Conservation (phyloP, 164 flowering plant genomes). For the Liquidambar formosana region DNA sequence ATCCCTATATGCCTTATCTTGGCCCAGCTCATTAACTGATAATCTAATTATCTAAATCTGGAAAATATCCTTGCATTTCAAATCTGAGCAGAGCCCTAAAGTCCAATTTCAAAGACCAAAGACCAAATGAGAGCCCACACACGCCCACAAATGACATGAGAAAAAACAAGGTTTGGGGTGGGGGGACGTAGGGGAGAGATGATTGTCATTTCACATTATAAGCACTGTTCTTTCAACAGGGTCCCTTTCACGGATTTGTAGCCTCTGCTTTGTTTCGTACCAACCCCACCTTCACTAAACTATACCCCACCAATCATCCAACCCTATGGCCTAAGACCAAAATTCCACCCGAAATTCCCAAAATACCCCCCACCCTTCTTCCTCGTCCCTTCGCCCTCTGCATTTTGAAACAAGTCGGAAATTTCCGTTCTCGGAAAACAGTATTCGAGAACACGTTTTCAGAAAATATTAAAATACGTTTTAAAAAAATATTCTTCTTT, state of each 20-base stretch:
- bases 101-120: too few species aligned
- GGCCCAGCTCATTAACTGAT: too few species aligned
- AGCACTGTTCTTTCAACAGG: neutral
- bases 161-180: neutral
- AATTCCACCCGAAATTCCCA: neutral
- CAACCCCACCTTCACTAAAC: conserved; percentile 14
- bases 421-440: neutral
- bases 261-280: conserved; percentile 1
- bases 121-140: too few species aligned
- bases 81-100: too few species aligned
- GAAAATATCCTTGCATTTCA: too few species aligned
- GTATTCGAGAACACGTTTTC: too few species aligned
- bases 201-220: neutral
- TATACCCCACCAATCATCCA: conserved; percentile 20
- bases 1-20: too few species aligned
- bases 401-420: neutral
- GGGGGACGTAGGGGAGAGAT: neutral
- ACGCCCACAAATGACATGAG: too few species aligned
- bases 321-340: neutral
- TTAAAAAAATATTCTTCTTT: too few species aligned
- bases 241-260: conserved; percentile 2
- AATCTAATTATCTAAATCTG: too few species aligned
- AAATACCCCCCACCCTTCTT: neutral
- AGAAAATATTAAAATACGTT: too few species aligned
- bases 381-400: neutral